Conservation (phyloP, 225 moss, liverwort and hornwort genomes). For the Sphagnum tenellum region DNA sequence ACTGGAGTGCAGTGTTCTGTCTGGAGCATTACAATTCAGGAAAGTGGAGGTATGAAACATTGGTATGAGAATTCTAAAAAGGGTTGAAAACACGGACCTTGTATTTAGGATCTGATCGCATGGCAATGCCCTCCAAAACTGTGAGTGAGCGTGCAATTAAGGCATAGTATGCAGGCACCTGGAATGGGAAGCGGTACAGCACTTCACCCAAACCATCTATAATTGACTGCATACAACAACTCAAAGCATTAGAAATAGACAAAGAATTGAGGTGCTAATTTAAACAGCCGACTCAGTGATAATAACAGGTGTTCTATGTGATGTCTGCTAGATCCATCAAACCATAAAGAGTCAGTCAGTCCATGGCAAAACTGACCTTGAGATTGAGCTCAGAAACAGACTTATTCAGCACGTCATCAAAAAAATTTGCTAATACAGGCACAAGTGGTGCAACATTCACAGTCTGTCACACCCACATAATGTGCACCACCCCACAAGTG, state of each 20-base stretch:
- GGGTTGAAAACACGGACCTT: constrained; percentile 23
- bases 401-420: constrained; percentile 57
- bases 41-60: no score
- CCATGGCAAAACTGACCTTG: constrained; percentile 19
- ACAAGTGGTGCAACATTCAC: constrained; percentile 59
- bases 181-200: constrained; percentile 50
- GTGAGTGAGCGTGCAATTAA: constrained; percentile 60
- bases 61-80: no score
- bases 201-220: constrained; percentile 63
- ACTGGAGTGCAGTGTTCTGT: no score
- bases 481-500: background rate
- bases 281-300: no score
- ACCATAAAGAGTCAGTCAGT: no score
- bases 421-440: constrained; percentile 56
- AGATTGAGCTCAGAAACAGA: constrained; percentile 60
- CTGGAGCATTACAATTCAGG: no score
- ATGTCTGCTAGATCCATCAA: no score
- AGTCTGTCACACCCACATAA: constrained; percentile 13
- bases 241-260: background rate
- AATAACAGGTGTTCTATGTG: no score
- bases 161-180: constrained; percentile 62
- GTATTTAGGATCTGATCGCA: constrained; percentile 63
- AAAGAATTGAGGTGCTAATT: no score
- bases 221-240: constrained; percentile 39
- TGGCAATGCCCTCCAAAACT: constrained; percentile 62